These are phyloP conservation scores for Pseudonitzschia delicatissima DNA, from an alignment of 108 stramenopile species.

Conservation along the genomic window DNA sequence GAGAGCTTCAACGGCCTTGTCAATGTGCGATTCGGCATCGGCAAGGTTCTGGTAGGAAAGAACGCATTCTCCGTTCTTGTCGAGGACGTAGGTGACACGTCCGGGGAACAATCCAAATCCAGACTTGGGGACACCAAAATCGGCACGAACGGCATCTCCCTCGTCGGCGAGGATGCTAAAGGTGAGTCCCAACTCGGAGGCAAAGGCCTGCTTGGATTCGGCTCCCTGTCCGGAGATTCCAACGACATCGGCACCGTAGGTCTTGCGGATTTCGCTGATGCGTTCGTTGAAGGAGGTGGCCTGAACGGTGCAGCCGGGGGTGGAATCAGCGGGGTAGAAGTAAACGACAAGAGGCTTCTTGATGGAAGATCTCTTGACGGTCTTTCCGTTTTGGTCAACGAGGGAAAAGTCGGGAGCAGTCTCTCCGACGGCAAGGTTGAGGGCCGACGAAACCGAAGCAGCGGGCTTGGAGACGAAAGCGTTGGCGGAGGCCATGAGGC, in stretches of 20 bases:
- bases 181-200: conserved; percentile 62
- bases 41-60: conserved; percentile 64
- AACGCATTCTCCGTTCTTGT: conserved; percentile 63
- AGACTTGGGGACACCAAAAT: conserved; percentile 68
- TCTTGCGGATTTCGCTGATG: conserved; percentile 66
- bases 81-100: conserved; percentile 79
- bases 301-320: conserved; percentile 81
- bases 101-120: conserved; percentile 74
- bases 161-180: conserved; percentile 82
- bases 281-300: conserved; percentile 65
- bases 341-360: conserved; percentile 84
- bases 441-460: conserved; percentile 21
- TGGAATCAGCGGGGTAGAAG: conserved; percentile 79
- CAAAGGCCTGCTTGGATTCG: conserved; percentile 76
- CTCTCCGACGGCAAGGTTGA: conserved; percentile 70
- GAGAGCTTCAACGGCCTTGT: conserved; percentile 60
- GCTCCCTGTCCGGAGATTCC: conserved; percentile 79
- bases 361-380: conserved; percentile 60
- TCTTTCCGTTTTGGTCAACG: conserved; percentile 78
- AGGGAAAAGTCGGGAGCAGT: conserved; percentile 78
- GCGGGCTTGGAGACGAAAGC: conserved; percentile 46
- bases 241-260: conserved; percentile 73
- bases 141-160: conserved; percentile 59
- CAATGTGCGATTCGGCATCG: conserved; percentile 73
- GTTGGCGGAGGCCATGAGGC: conserved; percentile 20